A percentile compares a stretch with the other conserved stretches of the same genome.
phyloP scores from a whole-genome alignment of 1,284 basidiomycete genomes.

The Apiotrichum montevideense region DNA sequence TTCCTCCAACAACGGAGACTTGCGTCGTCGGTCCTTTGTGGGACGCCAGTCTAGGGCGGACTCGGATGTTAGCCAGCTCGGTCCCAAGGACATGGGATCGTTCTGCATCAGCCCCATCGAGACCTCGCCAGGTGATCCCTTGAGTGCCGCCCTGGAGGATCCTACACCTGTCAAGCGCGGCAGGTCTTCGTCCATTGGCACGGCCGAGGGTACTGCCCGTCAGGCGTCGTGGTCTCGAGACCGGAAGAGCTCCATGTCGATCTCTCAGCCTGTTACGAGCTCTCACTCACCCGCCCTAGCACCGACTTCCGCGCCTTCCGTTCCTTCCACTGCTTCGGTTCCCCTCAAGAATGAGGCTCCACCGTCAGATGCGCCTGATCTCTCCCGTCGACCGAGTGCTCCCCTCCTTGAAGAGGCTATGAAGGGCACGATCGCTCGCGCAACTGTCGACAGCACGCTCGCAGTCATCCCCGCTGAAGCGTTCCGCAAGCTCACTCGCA shows the following conservation, averaged over 20 bases:
- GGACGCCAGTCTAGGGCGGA: conserved; percentile 29
- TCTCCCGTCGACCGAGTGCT: background rate
- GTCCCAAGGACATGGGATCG: conserved; percentile 18
- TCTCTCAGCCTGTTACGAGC: background rate
- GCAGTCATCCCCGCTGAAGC: conserved; percentile 99
- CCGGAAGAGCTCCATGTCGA: background rate
- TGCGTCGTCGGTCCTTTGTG: background rate
- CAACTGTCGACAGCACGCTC: conserved; percentile 86
- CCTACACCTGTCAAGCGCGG: background rate
- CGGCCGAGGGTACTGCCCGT: conserved; percentile 6
- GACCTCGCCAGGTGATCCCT: background rate
- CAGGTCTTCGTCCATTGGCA: conserved; percentile 4
- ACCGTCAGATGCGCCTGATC: background rate
- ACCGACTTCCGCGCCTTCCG: background rate
- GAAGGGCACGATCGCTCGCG: conserved; percentile 65
- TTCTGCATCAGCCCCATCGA: background rate
- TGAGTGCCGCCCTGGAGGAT: background rate
- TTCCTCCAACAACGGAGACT: conserved; percentile 4
- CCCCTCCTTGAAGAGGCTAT: conserved; percentile 16
- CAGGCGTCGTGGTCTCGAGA: background rate
- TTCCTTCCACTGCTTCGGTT: background rate
- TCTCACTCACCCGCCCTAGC: background rate
- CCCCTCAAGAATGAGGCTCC: background rate
- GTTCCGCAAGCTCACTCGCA: conserved; percentile 73
- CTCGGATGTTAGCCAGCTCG: conserved; percentile 45